Base-by-base conservation (phyloP, 768 basidiomycete genomes). In the Naganishia kalamii region DNA sequence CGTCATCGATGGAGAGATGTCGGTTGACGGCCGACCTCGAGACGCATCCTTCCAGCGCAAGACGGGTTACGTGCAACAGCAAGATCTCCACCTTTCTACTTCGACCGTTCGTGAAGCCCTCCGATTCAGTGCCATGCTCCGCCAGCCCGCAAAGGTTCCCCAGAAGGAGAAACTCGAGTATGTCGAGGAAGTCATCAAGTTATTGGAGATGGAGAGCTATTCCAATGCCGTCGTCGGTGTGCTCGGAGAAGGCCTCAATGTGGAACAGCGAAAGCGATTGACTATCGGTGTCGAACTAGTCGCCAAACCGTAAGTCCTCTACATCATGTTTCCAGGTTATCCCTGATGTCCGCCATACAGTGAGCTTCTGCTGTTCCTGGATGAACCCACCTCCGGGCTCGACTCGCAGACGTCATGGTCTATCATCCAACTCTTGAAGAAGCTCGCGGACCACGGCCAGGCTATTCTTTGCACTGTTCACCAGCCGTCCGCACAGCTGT, bases 241-340 rank as follows among this genome's bases (percentile, higher is more conserved):
- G 17, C 73, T 71, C 27, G 79, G 79, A 10, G 83, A 84, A 70
- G 84, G 74, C 15, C 60, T 72, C 57, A 72, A 70, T 52, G 52
- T 48, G 41, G 74, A 75, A 54, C 72, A 72, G 65, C 64, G 83
- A 49, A 90, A 90, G 77, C 81, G 89, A 2, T 84, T 86, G 0
- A 90, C 88, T 0, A 90, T 91, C 62, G 89, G 83, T 8, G 88
- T 90, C 21, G 88, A 90, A 74, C 80, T 91, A 11, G 88, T 87
- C 41, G 87, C 88, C 0, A 89, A 88, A 72, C 29, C 33, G 29
- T n/a, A n/a, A n/a, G n/a, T n/a, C n/a, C n/a, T n/a, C n/a, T n/a
- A n/a, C n/a, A n/a, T n/a, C n/a, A n/a, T n/a, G n/a, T n/a, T n/a
- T n/a, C n/a, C n/a, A n/a, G n/a, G n/a, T n/a, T n/a, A n/a, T n/a